Evolutionary conservation across 1,139 yeast species (phyloP).

Genomic region (Ashbya aceris): DNA sequence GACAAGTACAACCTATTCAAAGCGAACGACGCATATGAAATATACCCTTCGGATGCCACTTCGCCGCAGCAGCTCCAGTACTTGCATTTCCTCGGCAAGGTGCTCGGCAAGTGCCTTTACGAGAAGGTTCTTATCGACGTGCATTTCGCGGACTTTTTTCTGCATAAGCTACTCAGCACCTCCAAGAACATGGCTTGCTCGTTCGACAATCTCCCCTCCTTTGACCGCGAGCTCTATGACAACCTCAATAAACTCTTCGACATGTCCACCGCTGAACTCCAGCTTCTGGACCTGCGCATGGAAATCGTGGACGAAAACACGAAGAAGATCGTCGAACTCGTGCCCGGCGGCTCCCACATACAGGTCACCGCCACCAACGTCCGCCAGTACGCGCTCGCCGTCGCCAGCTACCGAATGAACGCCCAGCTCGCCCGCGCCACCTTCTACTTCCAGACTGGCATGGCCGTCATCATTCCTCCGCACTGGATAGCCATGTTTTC

Average conservation of each 20-base stretch:
- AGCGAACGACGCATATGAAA: constrained; percentile 46
- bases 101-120: constrained; percentile 85
- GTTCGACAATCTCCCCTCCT: constrained; percentile 66
- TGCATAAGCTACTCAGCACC: constrained; percentile 49
- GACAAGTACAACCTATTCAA: constrained; percentile 39
- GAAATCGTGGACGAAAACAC: constrained; percentile 35
- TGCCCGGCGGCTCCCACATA: constrained; percentile 48
- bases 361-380: constrained; percentile 55
- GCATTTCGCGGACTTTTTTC: constrained; percentile 78
- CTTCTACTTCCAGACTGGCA: constrained; percentile 58
- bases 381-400: constrained; percentile 63
- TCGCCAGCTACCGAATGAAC: constrained; percentile 75
- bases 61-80: constrained; percentile 33
- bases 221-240: constrained; percentile 60
- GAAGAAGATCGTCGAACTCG: constrained; percentile 42
- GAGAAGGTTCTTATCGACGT: constrained; percentile 76
- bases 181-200: constrained; percentile 33
- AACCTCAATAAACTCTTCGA: constrained; percentile 55
- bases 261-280: constrained; percentile 50
- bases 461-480: constrained; percentile 57
- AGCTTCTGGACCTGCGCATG: constrained; percentile 54
- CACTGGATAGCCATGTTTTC: constrained; percentile 81
- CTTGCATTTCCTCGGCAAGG: constrained; percentile 61
- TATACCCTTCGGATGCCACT: constrained; percentile 46
- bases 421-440: constrained; percentile 51